Evolutionary conservation across 306 rosid genomes (phyloP), one percentile per base, ranked within the genome.

Genomic region (Vigna mungo): DNA sequence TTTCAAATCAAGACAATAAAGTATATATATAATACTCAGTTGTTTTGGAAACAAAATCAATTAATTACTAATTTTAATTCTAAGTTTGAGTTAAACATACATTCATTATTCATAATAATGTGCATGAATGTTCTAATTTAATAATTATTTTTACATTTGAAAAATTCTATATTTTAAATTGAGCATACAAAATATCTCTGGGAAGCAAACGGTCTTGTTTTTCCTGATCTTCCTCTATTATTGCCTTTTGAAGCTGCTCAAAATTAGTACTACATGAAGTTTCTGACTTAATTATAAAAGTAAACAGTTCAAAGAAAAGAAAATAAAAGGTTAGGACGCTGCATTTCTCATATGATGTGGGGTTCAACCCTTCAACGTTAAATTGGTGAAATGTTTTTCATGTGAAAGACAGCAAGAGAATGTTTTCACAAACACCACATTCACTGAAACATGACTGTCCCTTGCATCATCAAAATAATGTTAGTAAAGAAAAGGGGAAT

Each of bases 351-450:
- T 41, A 4, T 27, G 27, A 68, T 53, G 73, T 65, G 65, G 75
- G 68, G 37, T 77, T 78, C n/a, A 27, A 77, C 68, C 3, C 16
- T 44, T 44, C 5, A 44, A 44, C 49, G 15, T 44, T 44, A 20
- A 36, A 78, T 69, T 52, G 13, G 54, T 51, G 4, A 21, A 15
- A 37, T 65, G 64, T 43, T 41, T 56, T 37, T 68, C 81, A 14
- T 68, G 61, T 66, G 68, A 37, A 43, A n/a, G 63, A 59, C 82
- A 41, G 20, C 27, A 8, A 55, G 58, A 74, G 72, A 71, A 72
- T 64, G 70, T 74, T 66, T 55, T 47, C 23, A 9, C 62, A 55
- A 44, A 58, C 58, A n/a, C 51, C 59, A 17, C 62, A 30, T 41
- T 21, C 37, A 43, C 18, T 44, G 15, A 64, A 54, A 30, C 60